Evolutionary conservation across 306 rosid species (phyloP).

Genomic region (Quercus parvula): DNA sequence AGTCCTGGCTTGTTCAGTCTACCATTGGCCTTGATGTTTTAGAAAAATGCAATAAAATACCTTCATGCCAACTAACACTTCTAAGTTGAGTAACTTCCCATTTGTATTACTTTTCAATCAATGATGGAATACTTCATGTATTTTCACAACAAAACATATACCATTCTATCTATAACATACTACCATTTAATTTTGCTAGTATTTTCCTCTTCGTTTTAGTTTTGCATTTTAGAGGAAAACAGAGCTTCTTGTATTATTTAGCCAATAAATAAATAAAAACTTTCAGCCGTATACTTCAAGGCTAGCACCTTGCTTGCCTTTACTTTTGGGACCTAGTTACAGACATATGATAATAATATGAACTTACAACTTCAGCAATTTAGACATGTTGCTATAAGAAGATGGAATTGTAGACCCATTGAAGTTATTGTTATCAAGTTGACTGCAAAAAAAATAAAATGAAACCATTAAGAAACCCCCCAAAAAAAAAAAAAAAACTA

Average conservation of each 20-base stretch:
- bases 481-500: neutral
- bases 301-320: neutral
- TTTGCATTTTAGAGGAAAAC: no score
- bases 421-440: conserved; percentile 51
- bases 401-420: conserved; percentile 36
- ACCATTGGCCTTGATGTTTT: neutral
- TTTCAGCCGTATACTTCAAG: neutral
- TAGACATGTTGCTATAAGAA: conserved; percentile 34
- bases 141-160: no score
- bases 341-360: neutral
- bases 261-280: neutral
- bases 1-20: neutral
- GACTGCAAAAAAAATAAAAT: conserved; percentile 30
- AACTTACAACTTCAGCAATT: conserved; percentile 47
- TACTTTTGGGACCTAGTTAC: neutral
- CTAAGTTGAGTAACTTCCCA: no score
- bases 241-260: no score
- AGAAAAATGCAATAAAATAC: neutral
- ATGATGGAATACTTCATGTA: no score
- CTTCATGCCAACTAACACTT: no score
- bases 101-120: no score
- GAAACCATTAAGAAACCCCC: neutral
- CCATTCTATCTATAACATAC: no score
- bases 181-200: no score
- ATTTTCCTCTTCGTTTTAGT: no score